Percentiles rank a stretch among this genome's conserved stretches.
phyloP scores from a whole-genome alignment of 768 basidiomycete species.

The Kwoniella europaea region DNA sequence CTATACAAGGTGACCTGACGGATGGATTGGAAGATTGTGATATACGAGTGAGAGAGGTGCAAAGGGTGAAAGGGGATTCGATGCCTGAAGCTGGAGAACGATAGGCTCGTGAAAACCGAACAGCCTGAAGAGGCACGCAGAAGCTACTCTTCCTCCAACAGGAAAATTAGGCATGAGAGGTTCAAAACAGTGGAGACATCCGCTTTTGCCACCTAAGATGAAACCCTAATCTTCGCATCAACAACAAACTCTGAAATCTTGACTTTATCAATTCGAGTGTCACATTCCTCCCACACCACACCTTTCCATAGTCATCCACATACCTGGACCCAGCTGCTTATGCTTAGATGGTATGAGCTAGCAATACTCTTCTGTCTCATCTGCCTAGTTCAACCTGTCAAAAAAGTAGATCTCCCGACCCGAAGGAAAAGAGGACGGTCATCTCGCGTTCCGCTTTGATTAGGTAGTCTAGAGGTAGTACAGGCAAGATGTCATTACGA shows the following conservation, averaged over 20 bases:
- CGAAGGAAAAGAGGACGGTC: background rate
- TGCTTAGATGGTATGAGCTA: no score
- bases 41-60: constrained; percentile 5
- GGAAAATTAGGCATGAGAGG: background rate
- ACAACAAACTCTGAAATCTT: background rate
- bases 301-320: no score
- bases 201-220: constrained; percentile 9
- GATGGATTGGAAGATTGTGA: background rate
- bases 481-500: constrained; percentile 27
- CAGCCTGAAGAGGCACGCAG: background rate
- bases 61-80: constrained; percentile 16
- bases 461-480: background rate
- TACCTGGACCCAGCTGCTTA: no score
- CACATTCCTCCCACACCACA: no score
- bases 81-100: background rate
- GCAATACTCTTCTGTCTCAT: no score
- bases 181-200: background rate
- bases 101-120: background rate
- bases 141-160: background rate
- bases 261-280: background rate
- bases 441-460: background rate
- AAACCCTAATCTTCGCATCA: background rate
- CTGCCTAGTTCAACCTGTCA: no score
- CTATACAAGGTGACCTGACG: background rate
- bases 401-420: no score